A percentile compares a stretch with the other conserved stretches of the same genome.
Evolutionary conservation across 2,329 filamentous ascomycete species (phyloP).

Genomic region (Cryphonectria naterciae): DNA sequence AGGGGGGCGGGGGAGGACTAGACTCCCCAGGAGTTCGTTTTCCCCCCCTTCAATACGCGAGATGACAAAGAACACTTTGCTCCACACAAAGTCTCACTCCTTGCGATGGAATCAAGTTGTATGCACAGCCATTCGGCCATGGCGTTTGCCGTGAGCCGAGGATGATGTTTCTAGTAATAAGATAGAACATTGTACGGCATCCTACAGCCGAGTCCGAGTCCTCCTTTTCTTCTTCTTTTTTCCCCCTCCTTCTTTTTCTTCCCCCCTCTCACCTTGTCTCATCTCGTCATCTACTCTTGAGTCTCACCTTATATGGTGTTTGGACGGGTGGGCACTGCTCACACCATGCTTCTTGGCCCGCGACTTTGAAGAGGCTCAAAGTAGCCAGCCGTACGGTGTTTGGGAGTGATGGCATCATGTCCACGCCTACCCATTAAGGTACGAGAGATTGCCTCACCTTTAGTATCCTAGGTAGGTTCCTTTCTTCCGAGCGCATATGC

Average conservation of each 20-base stretch:
- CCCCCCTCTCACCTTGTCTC: too few relatives aligned
- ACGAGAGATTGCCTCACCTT: not conserved
- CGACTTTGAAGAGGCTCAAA: not conserved
- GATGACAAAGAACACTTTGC: not conserved
- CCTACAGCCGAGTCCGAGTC: not conserved
- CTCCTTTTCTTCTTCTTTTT: not conserved
- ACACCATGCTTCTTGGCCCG: not conserved
- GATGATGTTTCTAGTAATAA: not conserved
- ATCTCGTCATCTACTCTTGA: not conserved
- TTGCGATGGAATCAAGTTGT: not conserved
- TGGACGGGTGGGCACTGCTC: not conserved
- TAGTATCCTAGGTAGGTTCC: not conserved
- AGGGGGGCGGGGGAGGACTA: not conserved
- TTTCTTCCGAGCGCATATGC: not conserved
- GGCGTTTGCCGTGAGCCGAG: not conserved
- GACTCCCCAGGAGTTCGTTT: not conserved
- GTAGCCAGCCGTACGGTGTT: not conserved
- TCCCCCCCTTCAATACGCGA: not conserved
- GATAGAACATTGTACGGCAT: not conserved
- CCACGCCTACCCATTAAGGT: not conserved
- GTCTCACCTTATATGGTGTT: not conserved
- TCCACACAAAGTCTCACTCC: not conserved
- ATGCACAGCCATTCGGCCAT: not conserved
- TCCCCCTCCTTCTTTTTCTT: not conserved
- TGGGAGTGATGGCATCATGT: not conserved